A percentile compares a stretch with the other conserved stretches of the same genome.
Evolutionary conservation across 768 basidiomycete genomes (phyloP).

Genomic region (Krasilnikovozyma curviuscula): DNA sequence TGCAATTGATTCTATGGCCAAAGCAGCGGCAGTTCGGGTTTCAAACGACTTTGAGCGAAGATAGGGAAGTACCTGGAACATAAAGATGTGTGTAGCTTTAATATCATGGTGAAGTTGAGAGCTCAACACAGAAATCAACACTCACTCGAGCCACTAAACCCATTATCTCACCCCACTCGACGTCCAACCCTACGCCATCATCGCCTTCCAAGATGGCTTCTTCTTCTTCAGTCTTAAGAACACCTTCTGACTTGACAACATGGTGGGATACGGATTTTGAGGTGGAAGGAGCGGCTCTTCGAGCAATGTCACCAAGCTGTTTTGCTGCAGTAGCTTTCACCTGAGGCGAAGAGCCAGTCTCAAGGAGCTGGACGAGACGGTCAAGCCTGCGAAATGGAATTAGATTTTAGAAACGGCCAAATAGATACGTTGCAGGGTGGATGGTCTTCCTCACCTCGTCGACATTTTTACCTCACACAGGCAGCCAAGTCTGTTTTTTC

Average conservation of each 20-base stretch:
- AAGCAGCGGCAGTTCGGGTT: conserved; percentile 71
- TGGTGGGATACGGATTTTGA: conserved; percentile 37
- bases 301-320: conserved; percentile 79
- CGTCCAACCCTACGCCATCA: conserved; percentile 16
- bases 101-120: not conserved
- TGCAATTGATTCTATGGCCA: conserved; percentile 73
- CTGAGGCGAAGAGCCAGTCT: conserved; percentile 76
- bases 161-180: conserved; percentile 76
- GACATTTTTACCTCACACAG: too few species aligned
- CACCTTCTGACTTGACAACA: conserved; percentile 7
- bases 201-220: not conserved
- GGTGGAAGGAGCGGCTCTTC: conserved; percentile 40
- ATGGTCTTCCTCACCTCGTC: too few species aligned
- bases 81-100: not conserved
- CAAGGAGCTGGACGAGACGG: conserved; percentile 83
- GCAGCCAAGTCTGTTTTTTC: too few species aligned
- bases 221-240: conserved; percentile 1
- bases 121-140: conserved; percentile 7
- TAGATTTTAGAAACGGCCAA: too few species aligned
- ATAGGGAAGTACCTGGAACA: conserved; percentile 60
- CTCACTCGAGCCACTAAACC: conserved; percentile 71
- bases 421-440: too few species aligned
- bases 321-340: conserved; percentile 91
- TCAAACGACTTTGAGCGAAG: conserved; percentile 83
- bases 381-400: conserved; percentile 53